Evolutionary conservation across 148 eudicot genomes (phyloP).

Genomic region (Rhododendron vialii): DNA sequence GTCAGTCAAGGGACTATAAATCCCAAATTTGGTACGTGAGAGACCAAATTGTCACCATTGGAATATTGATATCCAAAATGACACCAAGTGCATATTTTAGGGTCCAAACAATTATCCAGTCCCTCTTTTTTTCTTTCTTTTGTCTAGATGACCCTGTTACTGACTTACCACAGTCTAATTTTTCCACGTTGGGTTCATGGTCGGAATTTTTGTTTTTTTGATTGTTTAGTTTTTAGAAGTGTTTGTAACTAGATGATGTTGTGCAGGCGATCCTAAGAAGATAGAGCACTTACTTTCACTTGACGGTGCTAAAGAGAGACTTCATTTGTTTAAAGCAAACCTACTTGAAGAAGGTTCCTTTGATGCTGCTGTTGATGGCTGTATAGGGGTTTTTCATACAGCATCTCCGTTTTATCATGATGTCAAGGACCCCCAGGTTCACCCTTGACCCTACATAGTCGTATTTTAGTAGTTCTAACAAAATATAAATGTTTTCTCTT

Average conservation of each 20-base stretch:
- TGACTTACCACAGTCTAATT: neutral
- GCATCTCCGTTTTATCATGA: conserved; percentile 7
- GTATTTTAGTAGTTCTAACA: too few relatives aligned
- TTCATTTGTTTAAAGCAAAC: conserved; percentile 20
- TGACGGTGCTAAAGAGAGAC: conserved; percentile 27
- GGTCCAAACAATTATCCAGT: neutral
- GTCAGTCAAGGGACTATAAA: neutral
- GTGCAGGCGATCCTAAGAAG: conserved; percentile 12
- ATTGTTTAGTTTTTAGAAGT: neutral
- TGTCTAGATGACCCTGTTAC: neutral
- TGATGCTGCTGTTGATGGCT: conserved; percentile 9
- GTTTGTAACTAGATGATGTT: neutral
- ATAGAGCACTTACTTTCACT: conserved; percentile 18
- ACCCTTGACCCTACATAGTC: neutral
- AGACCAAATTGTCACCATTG: neutral
- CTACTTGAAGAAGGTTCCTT: conserved; percentile 16
- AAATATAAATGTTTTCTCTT: neutral
- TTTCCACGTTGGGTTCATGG: neutral
- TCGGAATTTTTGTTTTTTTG: neutral
- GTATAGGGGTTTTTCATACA: conserved; percentile 3
- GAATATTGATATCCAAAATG: neutral
- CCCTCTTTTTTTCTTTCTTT: neutral
- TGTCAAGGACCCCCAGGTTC: conserved; percentile 6
- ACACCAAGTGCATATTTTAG: neutral
- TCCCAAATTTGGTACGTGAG: neutral